A percentile compares a stretch with the other conserved stretches of the same genome.
Evolutionary conservation across 495 filamentous ascomycete genomes (phyloP).

Genomic region (Xylaria intraflava): DNA sequence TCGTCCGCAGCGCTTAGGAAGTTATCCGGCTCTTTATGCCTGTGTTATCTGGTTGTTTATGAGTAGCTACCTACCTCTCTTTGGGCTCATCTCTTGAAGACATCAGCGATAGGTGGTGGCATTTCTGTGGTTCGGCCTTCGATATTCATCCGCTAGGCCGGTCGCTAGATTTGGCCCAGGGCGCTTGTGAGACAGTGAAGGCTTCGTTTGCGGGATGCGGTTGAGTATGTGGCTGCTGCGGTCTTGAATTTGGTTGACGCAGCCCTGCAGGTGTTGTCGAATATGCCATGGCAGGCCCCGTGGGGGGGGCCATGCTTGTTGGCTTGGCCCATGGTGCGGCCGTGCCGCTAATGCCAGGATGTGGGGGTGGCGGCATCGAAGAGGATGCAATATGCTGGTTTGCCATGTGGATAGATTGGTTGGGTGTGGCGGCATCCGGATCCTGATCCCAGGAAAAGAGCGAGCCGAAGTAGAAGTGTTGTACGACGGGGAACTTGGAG

Average conservation of each 20-base stretch:
- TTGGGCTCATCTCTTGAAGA: neutral
- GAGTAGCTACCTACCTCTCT: neutral
- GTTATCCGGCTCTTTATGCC: neutral
- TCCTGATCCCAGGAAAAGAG: constrained; percentile 78
- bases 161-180: constrained; percentile 24
- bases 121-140: neutral
- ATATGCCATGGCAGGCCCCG: constrained; percentile 27
- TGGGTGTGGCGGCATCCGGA: constrained; percentile 48
- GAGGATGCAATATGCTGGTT: constrained; percentile 45
- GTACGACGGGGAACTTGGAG: constrained; percentile 91
- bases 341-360: constrained; percentile 20
- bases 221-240: constrained; percentile 12
- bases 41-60: neutral
- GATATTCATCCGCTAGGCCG: constrained; percentile 20
- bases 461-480: constrained; percentile 91
- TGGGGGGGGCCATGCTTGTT: constrained; percentile 23
- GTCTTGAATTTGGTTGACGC: constrained; percentile 14
- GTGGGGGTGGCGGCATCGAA: constrained; percentile 16
- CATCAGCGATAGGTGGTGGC: neutral
- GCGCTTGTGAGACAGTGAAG: constrained; percentile 14
- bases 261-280: constrained; percentile 22
- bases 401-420: constrained; percentile 48
- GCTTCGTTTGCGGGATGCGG: constrained; percentile 12
- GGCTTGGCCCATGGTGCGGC: constrained; percentile 37
- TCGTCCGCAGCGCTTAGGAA: neutral